phyloP scores from a whole-genome alignment of 352 stramenopile species.

The Globisporangium carolinianum region DNA sequence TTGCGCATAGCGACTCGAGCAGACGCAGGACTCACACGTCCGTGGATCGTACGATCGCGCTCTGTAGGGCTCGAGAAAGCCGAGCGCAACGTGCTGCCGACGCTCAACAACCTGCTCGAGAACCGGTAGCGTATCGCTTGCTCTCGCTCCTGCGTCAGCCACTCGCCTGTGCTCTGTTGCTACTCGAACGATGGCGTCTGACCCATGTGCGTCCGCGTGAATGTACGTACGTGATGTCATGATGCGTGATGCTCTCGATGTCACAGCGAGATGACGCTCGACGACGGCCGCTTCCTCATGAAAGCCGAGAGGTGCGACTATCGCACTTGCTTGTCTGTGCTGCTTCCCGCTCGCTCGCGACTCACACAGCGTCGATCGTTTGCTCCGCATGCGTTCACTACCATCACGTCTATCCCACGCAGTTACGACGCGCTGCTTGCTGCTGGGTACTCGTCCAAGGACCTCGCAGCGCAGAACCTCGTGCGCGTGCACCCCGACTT shows the following conservation, averaged over 20 bases:
- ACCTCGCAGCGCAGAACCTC: slow-evolving; percentile 54
- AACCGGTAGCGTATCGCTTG: slow-evolving; percentile 51
- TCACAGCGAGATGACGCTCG: slow-evolving; percentile 88
- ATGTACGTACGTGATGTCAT: too few relatives aligned
- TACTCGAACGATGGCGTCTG: too few relatives aligned
- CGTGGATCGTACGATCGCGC: background rate
- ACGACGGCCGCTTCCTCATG: slow-evolving; percentile 93
- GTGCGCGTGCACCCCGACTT: slow-evolving; percentile 90
- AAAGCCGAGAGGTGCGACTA: slow-evolving; percentile 61
- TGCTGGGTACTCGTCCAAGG: slow-evolving; percentile 38
- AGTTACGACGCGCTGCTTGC: slow-evolving; percentile 61
- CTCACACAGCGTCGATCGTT: too few relatives aligned
- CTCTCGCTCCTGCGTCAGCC: background rate
- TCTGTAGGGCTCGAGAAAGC: slow-evolving; percentile 87
- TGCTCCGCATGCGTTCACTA: background rate
- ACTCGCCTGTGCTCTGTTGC: too few relatives aligned
- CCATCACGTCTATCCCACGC: background rate
- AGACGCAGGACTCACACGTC: background rate
- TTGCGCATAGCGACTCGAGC: too few relatives aligned
- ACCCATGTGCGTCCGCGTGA: too few relatives aligned
- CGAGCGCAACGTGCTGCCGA: slow-evolving; percentile 94
- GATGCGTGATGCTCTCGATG: background rate
- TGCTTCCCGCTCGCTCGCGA: too few relatives aligned
- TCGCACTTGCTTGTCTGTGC: too few relatives aligned
- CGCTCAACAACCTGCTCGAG: slow-evolving; percentile 97